A percentile compares a stretch with the other conserved stretches of the same genome.
Conservation (phyloP, 2,329 filamentous ascomycete species). For the Alternaria sp. region DNA sequence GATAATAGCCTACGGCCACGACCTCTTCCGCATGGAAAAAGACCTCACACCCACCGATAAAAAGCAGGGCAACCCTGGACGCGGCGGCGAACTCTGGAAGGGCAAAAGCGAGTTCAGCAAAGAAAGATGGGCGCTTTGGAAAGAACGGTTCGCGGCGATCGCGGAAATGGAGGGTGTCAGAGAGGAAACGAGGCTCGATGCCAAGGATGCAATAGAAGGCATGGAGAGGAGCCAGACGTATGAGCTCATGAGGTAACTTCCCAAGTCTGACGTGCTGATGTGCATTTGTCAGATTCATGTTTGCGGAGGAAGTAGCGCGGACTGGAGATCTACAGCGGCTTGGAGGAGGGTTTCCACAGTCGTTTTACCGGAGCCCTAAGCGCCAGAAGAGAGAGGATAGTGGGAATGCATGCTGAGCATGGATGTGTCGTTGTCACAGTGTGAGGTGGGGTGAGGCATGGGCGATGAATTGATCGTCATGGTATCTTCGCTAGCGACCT, state of each 20-base stretch:
- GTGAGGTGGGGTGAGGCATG: not conserved
- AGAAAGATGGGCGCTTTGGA: constrained; percentile 43
- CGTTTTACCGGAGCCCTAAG: not conserved
- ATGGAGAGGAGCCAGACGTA: constrained; percentile 41
- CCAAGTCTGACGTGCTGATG: not conserved
- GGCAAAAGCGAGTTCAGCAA: constrained; percentile 39
- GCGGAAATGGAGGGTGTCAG: constrained; percentile 24
- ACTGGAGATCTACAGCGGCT: not conserved
- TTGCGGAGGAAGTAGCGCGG: not conserved
- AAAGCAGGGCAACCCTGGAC: constrained; percentile 38
- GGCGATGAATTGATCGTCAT: not conserved
- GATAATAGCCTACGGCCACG: constrained; percentile 29
- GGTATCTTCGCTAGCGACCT: not conserved
- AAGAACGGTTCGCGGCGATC: constrained; percentile 36
- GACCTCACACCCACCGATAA: constrained; percentile 36
- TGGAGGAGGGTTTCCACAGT: not conserved
- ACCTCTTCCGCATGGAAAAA: constrained; percentile 30
- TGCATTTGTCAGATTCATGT: not conserved
- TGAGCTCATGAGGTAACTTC: constrained; percentile 1
- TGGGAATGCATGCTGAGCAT: not conserved
- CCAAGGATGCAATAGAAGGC: constrained; percentile 29
- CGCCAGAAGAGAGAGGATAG: not conserved
- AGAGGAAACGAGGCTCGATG: constrained; percentile 29
- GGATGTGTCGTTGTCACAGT: not conserved
- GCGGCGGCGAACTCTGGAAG: constrained; percentile 38